These are phyloP conservation scores for Neofusicoccum umdonicola DNA, from an alignment of 2,329 filamentous ascomycete species.

Conservation along the genomic window DNA sequence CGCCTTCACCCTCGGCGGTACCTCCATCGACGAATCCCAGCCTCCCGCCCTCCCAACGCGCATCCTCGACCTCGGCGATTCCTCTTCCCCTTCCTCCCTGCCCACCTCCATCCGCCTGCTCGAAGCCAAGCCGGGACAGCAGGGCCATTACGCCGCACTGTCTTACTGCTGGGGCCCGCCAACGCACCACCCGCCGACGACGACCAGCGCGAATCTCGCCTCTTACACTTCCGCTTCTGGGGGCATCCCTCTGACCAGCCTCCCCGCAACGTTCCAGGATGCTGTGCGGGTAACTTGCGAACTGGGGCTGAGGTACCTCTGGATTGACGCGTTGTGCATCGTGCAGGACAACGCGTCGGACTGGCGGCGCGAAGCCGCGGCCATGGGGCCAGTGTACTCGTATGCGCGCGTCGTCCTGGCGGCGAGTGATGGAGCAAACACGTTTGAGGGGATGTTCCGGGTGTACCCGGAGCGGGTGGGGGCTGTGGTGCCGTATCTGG, in stretches of 20 bases:
- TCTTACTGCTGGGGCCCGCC: slow-evolving; percentile 9
- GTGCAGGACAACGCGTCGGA: neutral
- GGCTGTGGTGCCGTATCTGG: neutral
- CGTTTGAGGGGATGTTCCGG: neutral
- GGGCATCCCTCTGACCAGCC: neutral
- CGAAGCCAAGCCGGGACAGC: too few relatives aligned
- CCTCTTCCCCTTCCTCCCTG: too few relatives aligned
- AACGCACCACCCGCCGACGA: neutral
- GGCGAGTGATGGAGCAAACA: neutral
- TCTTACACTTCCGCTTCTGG: too few relatives aligned
- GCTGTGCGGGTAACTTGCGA: neutral
- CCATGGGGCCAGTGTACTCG: neutral
- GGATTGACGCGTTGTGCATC: slow-evolving; percentile 22
- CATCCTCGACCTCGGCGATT: too few relatives aligned
- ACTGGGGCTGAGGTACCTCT: slow-evolving; percentile 17
- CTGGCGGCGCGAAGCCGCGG: neutral
- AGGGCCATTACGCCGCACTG: too few relatives aligned
- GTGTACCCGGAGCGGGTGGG: neutral
- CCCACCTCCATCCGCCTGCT: too few relatives aligned
- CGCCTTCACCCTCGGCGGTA: too few relatives aligned
- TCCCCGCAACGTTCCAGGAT: slow-evolving; percentile 17
- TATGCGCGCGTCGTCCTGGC: neutral
- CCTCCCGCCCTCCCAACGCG: too few relatives aligned
- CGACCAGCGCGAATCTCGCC: neutral
- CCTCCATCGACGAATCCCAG: too few relatives aligned